Percentiles rank a stretch among this genome's conserved stretches.
Conservation (phyloP, 2,329 filamentous ascomycete species). For the Pestalotiopsis sp. region DNA sequence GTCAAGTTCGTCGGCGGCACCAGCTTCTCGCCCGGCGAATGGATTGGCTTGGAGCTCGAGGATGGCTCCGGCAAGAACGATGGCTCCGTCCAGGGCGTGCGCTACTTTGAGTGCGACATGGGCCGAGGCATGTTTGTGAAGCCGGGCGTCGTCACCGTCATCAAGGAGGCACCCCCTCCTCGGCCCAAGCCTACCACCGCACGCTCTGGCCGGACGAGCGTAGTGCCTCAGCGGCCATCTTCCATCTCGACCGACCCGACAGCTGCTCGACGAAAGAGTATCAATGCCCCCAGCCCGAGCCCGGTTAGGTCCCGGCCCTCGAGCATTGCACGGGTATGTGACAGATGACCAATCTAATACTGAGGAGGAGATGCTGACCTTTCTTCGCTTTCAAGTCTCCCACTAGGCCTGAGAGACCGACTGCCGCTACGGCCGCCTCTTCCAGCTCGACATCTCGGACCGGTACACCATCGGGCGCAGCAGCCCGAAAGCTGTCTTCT, state of each 20-base stretch:
- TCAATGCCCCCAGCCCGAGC: conserved; percentile 74
- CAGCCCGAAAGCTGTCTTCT: conserved; percentile 46
- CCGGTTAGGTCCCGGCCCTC: conserved; percentile 62
- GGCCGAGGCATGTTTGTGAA: conserved; percentile 84
- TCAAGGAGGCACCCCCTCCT: conserved; percentile 49
- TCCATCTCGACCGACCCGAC: conserved; percentile 57
- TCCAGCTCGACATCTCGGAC: conserved; percentile 65
- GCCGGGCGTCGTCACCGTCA: conserved; percentile 66
- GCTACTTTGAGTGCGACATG: conserved; percentile 86
- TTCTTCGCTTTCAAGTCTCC: conserved; percentile 59
- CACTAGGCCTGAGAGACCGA: conserved; percentile 73
- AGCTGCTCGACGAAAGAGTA: conserved; percentile 65
- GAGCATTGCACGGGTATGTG: conserved; percentile 57
- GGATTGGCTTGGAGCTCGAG: conserved; percentile 88
- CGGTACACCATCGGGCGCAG: conserved; percentile 61
- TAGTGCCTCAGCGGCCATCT: conserved; percentile 43
- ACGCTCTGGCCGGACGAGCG: conserved; percentile 38
- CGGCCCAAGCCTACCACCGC: conserved; percentile 28
- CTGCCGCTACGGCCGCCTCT: conserved; percentile 54
- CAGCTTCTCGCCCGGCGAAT: conserved; percentile 79
- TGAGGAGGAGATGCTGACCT: not conserved
- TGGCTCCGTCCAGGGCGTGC: conserved; percentile 82
- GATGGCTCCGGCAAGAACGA: conserved; percentile 89
- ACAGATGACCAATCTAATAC: not conserved
- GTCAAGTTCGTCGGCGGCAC: conserved; percentile 84